These are phyloP conservation scores for Gaertneriomyces sp. DNA, from an alignment of 192 early-diverging fungal genomes.

Conservation along the genomic window DNA sequence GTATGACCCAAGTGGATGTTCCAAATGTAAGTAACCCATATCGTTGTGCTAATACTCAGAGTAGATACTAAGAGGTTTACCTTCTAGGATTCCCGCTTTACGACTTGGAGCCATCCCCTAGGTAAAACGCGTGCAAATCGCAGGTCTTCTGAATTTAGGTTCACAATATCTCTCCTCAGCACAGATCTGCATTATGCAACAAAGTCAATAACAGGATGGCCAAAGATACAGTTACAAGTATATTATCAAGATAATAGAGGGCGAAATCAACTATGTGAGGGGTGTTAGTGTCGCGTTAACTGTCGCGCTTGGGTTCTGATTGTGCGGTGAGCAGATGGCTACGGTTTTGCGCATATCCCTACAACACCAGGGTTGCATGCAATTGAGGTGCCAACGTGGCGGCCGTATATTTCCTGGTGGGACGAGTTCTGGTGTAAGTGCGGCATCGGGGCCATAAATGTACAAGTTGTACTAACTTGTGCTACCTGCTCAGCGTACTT, in stretches of 20 bases:
- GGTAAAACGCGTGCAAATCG: conserved; percentile 22
- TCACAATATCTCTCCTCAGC: conserved; percentile 1
- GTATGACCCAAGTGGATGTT: conserved; percentile 51
- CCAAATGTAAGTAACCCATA: conserved; percentile 26
- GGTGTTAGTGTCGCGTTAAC: too few species aligned
- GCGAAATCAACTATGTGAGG: conserved; percentile 51
- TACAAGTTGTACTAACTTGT: not conserved
- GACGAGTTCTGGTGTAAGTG: conserved; percentile 49
- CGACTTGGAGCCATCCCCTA: conserved; percentile 57
- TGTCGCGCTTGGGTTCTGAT: not conserved
- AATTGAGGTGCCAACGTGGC: conserved; percentile 51
- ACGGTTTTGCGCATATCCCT: conserved; percentile 53
- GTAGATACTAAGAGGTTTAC: not conserved
- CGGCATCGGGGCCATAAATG: not conserved
- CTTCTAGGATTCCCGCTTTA: conserved; percentile 40
- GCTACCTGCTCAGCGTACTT: conserved; percentile 39
- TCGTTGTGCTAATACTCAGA: not conserved
- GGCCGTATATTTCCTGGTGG: conserved; percentile 39
- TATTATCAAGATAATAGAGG: conserved; percentile 50
- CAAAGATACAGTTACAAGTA: conserved; percentile 54
- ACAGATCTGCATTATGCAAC: conserved; percentile 56
- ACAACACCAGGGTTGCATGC: conserved; percentile 49
- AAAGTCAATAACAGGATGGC: conserved; percentile 50
- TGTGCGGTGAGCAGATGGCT: conserved; percentile 40
- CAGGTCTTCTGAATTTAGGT: not conserved